Conservation (phyloP, 495 filamentous ascomycete genomes). For the Evernia prunastri region DNA sequence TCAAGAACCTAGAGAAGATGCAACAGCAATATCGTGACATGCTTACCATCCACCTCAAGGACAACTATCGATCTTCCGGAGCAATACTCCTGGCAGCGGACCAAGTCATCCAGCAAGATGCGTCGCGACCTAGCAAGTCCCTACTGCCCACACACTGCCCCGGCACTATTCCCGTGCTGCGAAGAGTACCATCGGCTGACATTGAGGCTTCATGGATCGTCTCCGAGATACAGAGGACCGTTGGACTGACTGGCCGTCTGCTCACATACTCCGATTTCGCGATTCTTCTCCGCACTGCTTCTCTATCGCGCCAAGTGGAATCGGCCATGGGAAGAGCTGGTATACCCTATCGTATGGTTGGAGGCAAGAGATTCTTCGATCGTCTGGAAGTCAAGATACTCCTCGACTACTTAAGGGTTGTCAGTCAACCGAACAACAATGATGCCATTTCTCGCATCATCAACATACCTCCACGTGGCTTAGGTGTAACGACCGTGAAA, state of each 20-base stretch:
- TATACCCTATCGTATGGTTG: conserved; percentile 91
- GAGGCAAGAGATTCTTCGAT: conserved; percentile 88
- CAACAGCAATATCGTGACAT: conserved; percentile 68
- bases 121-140: conserved; percentile 65
- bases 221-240: conserved; percentile 68
- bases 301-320: conserved; percentile 80
- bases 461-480: conserved; percentile 73
- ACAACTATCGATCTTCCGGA: conserved; percentile 92
- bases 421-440: conserved; percentile 80
- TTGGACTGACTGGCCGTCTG: conserved; percentile 63
- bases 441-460: conserved; percentile 82
- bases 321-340: conserved; percentile 76
- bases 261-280: conserved; percentile 73
- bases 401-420: conserved; percentile 80
- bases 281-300: conserved; percentile 77
- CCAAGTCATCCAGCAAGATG: conserved; percentile 88
- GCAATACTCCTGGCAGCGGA: conserved; percentile 79
- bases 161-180: conserved; percentile 77
- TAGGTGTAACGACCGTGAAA: conserved; percentile 77
- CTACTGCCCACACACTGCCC: conserved; percentile 74
- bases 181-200: conserved; percentile 63
- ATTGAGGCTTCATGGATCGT: conserved; percentile 86
- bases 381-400: conserved; percentile 82
- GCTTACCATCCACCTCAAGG: conserved; percentile 76
- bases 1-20: conserved; percentile 79